Evolutionary conservation across 1,139 yeast genomes (phyloP), one percentile per base, ranked within the genome.

Genomic region (Suhomyces bolitotheri): DNA sequence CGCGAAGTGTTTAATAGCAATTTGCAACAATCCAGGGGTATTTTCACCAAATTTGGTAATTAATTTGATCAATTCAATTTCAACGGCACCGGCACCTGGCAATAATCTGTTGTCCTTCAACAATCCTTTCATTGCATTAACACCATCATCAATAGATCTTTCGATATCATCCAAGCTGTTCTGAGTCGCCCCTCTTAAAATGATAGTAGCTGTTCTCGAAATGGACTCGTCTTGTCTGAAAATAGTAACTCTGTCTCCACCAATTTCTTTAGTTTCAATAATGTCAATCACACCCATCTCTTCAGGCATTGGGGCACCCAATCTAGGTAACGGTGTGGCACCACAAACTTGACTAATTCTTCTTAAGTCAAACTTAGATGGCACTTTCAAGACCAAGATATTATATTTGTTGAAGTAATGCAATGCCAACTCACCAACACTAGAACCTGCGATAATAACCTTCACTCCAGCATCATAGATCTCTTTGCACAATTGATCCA

Each of bases 31-130:
- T 27, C 97, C 98, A 11, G 98, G 95, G 1, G 97, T 92, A 53
- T 76, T 78, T 59, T 92, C 98, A 47, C 97, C 98, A 55, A 80
- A 85, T 41, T 78, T 79, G 14, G 89, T 85, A 41, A 90, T 73
- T 54, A 82, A 74, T 47, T 84, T 78, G 36, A 89, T 90, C 37
- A 92, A 72, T 56, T 89, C 97, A 36, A 88, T 84, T 64, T 92
- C 98, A n/a, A 86, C 75, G 12, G 97, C 92, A 51, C 98, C 98
- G 0, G 98, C 98, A 45, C 98, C 98, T 9, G 97, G 92, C 45
- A 92, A 74, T 48, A 92, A 73, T 47, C 89, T 77, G 42, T 77
- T 70, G 56, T 84, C 92, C 60, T 84, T 85, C 49, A 90, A 72
- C 46, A 92, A 73, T 1, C 97, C 94, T 65, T 92, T 94, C 51